Base-by-base conservation (phyloP, 2,329 filamentous ascomycete species). In the Metarhizium sp. region DNA sequence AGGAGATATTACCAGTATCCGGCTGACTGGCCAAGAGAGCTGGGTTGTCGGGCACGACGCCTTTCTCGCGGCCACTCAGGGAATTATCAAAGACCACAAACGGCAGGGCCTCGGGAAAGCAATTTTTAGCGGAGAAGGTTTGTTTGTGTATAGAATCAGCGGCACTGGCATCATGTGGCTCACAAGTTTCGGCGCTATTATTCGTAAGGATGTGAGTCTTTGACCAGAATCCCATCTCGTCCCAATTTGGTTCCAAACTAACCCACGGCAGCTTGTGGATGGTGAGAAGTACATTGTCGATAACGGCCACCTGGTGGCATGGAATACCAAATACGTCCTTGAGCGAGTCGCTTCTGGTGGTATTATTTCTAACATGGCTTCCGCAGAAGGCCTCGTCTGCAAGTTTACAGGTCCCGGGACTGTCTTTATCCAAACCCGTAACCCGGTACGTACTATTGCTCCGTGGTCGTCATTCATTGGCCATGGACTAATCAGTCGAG, bases 241-340 rank as follows among this genome's bases (percentile, higher is more conserved):
- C 42, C 18, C 42, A 6, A 29, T 14, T 29, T 30, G 7, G 20
- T 14, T 48, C 4, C 6, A 14, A 29, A 14, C 51, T 55, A 40
- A 55, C 50, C 14, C 42, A 38, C 1, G 6, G 48, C 51, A 79
- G 78, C 74, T 86, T 32, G 71, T 69, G 48, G 80, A 85, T 13
- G 86, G 86, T 10, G 92, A 97, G 68, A 87, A 87, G 62, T 97
- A 96, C 71, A 90, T 94, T 61, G 85, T 96, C 55, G 90, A 96
- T 65, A 96, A 96, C 64, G 90, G 90, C 3, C 91, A 97, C 63
- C 78, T 97, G 1, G 91, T 97, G 0, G 92, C 94, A 0, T 99
- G 94, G 94, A 96, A 96, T 68, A 92, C 88, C 66, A 90, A 95
- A 66, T 99, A 97, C 65, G 80, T 89, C 4, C 84, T 99, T 59